Base-by-base conservation (phyloP, 805 yeast species). In the Lipomyces starkeyi region DNA sequence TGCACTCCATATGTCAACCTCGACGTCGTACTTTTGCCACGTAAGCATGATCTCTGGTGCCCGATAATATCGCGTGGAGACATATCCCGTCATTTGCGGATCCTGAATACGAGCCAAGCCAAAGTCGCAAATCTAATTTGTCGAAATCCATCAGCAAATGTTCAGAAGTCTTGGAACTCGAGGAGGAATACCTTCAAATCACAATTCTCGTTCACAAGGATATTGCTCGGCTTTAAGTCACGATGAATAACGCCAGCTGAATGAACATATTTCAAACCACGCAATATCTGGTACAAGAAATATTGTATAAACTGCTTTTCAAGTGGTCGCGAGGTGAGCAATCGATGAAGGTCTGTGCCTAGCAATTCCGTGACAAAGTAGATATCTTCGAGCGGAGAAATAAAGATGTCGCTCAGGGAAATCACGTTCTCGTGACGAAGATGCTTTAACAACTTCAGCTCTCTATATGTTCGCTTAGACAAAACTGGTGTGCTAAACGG, bases 31-130 rank as follows among this genome's bases (percentile, higher is more conserved):
- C 77, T 94, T 92, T 79, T 94, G 99, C 98, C 98, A 94, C 34
- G 98, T 93, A 72, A 94, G 85, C 99, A 94, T 94, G 79, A 94
- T 94, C 78, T 94, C 99, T 1, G 99, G 99, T 0, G 98, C 99
- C 71, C 99, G 86, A 80, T 94, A 94, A 82, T 93, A 94, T 76
- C 99, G 81, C 3, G 99, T 94, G 4, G 97, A 90, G 20, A 94
- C 99, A 78, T 94, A 94, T 9, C 98, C 99, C 0, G 98, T 94
- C 99, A 94, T 94, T 79, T 94, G 98, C 14, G 98, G 97, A 80
- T 94, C 99, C 82, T 94, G 98, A 76, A 94, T 91, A 77, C 99
- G 86, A 43, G 98, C 98, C 69, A 94, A 83, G 27, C 99, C 99
- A 78, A 94, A 91, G 79, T 91, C 97, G 80, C 97, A 91, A 74